phyloP scores from a whole-genome alignment of 305 asterid species.

The Fraxinus platypoda region DNA sequence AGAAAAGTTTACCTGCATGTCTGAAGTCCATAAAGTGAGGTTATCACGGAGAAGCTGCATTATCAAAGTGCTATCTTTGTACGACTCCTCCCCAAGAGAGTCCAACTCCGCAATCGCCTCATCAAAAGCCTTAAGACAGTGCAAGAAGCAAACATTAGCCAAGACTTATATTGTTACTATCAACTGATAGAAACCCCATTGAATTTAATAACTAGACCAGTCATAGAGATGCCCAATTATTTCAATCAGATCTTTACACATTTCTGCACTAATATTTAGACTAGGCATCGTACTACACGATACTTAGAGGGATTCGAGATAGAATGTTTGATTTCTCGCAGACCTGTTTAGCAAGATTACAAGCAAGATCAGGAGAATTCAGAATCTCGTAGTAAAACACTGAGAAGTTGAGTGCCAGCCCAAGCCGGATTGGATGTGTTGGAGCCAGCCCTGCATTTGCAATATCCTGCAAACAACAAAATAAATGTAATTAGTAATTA shows the following conservation, averaged over 20 bases:
- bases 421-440: slow-evolving; percentile 56
- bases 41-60: slow-evolving; percentile 68
- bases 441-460: slow-evolving; percentile 49
- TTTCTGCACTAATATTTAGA: neutral
- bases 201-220: neutral
- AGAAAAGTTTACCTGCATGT: slow-evolving; percentile 44
- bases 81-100: slow-evolving; percentile 59
- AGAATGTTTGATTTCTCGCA: slow-evolving; percentile 9
- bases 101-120: slow-evolving; percentile 64
- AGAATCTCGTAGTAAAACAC: slow-evolving; percentile 56
- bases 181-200: neutral
- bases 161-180: neutral
- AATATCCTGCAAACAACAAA: slow-evolving; percentile 37
- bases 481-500: neutral
- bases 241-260: neutral
- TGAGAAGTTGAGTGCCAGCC: slow-evolving; percentile 57
- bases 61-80: slow-evolving; percentile 60
- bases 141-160: slow-evolving; percentile 8
- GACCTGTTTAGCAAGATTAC: slow-evolving; percentile 59
- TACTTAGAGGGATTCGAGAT: neutral
- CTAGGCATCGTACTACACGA: neutral
- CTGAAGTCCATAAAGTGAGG: slow-evolving; percentile 63
- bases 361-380: slow-evolving; percentile 60
- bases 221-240: neutral
- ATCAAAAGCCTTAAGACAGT: slow-evolving; percentile 44